Evolutionary conservation across 2,329 filamentous ascomycete genomes (phyloP).

Genomic region (Aspergillus persii): DNA sequence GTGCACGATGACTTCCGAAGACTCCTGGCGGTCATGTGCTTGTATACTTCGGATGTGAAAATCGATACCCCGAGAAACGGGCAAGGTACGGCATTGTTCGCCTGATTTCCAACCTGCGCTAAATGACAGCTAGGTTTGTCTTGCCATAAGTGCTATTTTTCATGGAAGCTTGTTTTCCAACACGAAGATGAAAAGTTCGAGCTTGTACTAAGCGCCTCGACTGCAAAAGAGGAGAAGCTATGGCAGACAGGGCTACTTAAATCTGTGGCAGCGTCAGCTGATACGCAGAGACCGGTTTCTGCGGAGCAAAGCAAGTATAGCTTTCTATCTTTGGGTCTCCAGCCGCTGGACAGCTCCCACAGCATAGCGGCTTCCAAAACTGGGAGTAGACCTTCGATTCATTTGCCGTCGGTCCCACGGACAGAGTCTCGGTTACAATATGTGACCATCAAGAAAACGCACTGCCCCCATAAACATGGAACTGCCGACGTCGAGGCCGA

Average conservation of each 20-base stretch:
- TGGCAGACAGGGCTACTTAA: conserved; percentile 71
- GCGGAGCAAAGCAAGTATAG: conserved; percentile 28
- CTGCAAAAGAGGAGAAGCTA: conserved; percentile 70
- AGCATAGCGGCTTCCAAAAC: conserved; percentile 63
- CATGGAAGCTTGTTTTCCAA: conserved; percentile 90
- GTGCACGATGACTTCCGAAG: conserved; percentile 62
- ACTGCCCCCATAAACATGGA: conserved; percentile 59
- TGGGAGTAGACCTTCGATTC: conserved; percentile 64
- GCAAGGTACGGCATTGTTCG: conserved; percentile 28
- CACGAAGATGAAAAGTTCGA: conserved; percentile 75
- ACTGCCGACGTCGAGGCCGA: conserved; percentile 43
- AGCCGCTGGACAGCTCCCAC: conserved; percentile 71
- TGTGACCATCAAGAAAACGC: conserved; percentile 84
- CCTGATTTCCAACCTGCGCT: conserved; percentile 8
- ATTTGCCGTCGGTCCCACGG: conserved; percentile 72
- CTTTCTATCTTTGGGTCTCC: conserved; percentile 65
- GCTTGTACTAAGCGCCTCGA: conserved; percentile 82
- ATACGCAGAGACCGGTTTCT: conserved; percentile 48
- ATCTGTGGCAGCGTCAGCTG: conserved; percentile 50
- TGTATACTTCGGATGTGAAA: conserved; percentile 54
- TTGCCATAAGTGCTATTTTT: conserved; percentile 80
- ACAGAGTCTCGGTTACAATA: conserved; percentile 67
- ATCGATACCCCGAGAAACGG: conserved; percentile 37
- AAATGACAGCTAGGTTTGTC: conserved; percentile 64
- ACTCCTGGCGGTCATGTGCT: conserved; percentile 73